Percentiles rank a stretch among this genome's conserved stretches.
These are phyloP conservation scores for Peronospora tabacina DNA, from an alignment of 352 stramenopile species.

Conservation along the genomic window DNA sequence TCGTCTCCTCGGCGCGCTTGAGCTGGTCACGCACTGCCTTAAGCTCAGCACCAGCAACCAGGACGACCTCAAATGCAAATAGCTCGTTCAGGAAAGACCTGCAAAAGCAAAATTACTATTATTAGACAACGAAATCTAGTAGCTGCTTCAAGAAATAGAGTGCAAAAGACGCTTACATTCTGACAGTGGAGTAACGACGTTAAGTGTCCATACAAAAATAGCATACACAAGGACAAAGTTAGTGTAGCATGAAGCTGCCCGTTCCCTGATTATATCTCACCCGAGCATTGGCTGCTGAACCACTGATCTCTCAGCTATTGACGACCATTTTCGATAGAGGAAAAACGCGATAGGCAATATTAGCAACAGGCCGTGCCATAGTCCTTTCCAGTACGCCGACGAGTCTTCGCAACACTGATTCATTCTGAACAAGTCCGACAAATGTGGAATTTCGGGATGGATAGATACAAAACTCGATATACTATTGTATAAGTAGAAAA, in stretches of 20 bases:
- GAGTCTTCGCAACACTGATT: slow-evolving; percentile 19
- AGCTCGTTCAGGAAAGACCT: slow-evolving; percentile 58
- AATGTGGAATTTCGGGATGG: too few species aligned
- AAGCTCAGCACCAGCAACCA: slow-evolving; percentile 52
- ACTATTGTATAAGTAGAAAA: too few species aligned
- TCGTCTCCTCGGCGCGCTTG: slow-evolving; percentile 31
- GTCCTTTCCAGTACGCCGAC: slow-evolving; percentile 40
- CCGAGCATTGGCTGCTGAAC: slow-evolving; percentile 33
- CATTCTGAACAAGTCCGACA: too few species aligned
- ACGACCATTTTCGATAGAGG: slow-evolving; percentile 42
- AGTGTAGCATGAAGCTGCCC: background rate
- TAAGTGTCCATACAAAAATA: background rate
- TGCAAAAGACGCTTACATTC: slow-evolving; percentile 30
- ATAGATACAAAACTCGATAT: too few species aligned
- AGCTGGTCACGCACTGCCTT: slow-evolving; percentile 55
- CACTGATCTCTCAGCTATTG: slow-evolving; percentile 12
- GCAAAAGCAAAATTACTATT: background rate
- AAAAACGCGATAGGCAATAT: slow-evolving; percentile 39
- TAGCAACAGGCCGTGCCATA: slow-evolving; percentile 46
- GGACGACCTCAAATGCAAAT: slow-evolving; percentile 57
- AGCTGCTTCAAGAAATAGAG: background rate
- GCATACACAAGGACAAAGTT: background rate
- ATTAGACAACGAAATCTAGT: background rate
- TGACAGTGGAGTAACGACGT: slow-evolving; percentile 5
- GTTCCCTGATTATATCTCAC: slow-evolving; percentile 16